phyloP scores from a whole-genome alignment of 345 rosid species.

The Carallia pectinifolia region DNA sequence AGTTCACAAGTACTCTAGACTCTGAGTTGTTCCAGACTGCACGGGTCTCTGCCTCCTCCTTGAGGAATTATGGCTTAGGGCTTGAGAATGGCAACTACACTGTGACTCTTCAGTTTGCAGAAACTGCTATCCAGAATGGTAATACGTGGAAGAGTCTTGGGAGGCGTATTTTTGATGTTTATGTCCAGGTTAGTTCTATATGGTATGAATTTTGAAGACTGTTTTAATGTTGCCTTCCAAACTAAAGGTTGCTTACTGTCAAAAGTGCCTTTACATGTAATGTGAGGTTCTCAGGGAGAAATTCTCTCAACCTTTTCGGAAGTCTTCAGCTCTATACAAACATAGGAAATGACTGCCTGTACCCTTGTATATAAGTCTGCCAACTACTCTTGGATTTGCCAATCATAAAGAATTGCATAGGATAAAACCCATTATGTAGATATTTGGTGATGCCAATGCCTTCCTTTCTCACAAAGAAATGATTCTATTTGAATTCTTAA shows the following conservation, averaged over 20 bases:
- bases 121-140: conserved; percentile 23
- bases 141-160: conserved; percentile 44
- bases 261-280: background rate
- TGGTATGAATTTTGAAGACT: background rate
- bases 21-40: conserved; percentile 53
- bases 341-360: no score
- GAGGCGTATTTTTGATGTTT: conserved; percentile 51
- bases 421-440: no score
- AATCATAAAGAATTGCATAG: no score
- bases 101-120: conserved; percentile 49
- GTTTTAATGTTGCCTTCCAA: background rate
- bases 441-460: background rate
- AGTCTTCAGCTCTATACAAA: no score
- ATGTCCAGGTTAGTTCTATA: conserved; percentile 40
- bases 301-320: no score
- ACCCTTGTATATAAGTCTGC: no score
- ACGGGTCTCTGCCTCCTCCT: conserved; percentile 61
- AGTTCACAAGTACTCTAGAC: conserved; percentile 36
- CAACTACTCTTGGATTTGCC: no score
- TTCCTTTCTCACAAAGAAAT: background rate
- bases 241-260: background rate
- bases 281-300: no score
- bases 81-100: conserved; percentile 79
- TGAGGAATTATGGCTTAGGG: conserved; percentile 78
- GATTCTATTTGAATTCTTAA: background rate